Conservation (phyloP, 1,284 basidiomycete genomes). For the Fomitiporia mediterranea region DNA sequence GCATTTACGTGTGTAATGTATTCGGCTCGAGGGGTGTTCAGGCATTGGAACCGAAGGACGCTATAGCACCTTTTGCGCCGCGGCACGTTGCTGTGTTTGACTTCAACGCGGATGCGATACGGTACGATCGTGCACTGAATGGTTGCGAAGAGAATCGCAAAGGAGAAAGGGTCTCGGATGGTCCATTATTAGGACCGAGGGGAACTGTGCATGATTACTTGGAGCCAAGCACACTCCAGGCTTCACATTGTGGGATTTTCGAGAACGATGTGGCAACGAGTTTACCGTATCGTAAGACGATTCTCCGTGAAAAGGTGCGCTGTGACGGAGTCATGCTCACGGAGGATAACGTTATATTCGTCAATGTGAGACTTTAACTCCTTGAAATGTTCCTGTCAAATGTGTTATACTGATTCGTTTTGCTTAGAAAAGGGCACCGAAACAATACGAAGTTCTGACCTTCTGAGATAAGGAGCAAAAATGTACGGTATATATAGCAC, state of each 20-base stretch:
- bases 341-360: conserved; percentile 50
- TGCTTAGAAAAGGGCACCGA: background rate
- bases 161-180: background rate
- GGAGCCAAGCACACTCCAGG: conserved; percentile 4
- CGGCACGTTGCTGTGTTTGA: conserved; percentile 39
- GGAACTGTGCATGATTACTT: background rate
- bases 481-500: too few species aligned
- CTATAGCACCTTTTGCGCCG: conserved; percentile 14
- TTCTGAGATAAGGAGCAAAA: too few species aligned
- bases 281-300: conserved; percentile 38
- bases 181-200: background rate
- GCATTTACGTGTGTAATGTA: conserved; percentile 55
- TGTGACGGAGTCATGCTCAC: conserved; percentile 43
- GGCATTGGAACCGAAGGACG: conserved; percentile 23
- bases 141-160: background rate
- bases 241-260: conserved; percentile 30
- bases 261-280: conserved; percentile 37
- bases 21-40: conserved; percentile 45
- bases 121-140: conserved; percentile 25
- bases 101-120: conserved; percentile 45
- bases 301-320: conserved; percentile 22
- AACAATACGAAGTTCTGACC: background rate
- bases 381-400: background rate
- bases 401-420: background rate
- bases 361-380: conserved; percentile 49